Conservation (phyloP, 768 basidiomycete genomes). For the Serpula lacrymans region DNA sequence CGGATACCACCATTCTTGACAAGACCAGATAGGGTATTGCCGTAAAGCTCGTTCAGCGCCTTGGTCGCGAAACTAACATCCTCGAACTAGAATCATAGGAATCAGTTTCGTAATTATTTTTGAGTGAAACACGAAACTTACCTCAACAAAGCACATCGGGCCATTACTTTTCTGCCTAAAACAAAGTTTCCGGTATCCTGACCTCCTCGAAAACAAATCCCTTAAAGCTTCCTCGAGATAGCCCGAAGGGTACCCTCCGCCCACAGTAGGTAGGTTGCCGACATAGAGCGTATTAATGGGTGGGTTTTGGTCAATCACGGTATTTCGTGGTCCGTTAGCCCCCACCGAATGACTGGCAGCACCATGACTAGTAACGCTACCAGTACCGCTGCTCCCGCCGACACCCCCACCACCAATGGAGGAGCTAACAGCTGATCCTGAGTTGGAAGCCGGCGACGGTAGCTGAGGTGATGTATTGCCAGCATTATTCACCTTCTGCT, state of each 20-base stretch:
- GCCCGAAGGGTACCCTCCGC: slow-evolving; percentile 69
- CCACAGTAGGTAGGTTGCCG: slow-evolving; percentile 89
- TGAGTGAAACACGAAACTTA: slow-evolving; percentile 26
- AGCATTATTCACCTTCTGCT: slow-evolving; percentile 28
- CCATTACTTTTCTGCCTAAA: slow-evolving; percentile 97
- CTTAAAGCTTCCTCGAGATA: slow-evolving; percentile 86
- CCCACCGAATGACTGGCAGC: too few relatives aligned
- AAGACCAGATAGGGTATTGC: slow-evolving; percentile 84
- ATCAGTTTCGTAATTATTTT: neutral
- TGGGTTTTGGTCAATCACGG: slow-evolving; percentile 84
- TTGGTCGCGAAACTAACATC: slow-evolving; percentile 81
- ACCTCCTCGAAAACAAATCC: slow-evolving; percentile 72
- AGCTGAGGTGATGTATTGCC: slow-evolving; percentile 69
- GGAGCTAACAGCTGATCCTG: slow-evolving; percentile 45
- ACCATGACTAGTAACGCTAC: slow-evolving; percentile 29
- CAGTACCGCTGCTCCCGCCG: slow-evolving; percentile 22
- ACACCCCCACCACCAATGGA: slow-evolving; percentile 15
- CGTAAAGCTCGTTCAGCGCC: slow-evolving; percentile 88
- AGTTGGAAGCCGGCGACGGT: slow-evolving; percentile 71
- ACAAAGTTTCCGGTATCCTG: slow-evolving; percentile 88
- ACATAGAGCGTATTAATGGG: slow-evolving; percentile 99
- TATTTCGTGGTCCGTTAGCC: slow-evolving; percentile 31
- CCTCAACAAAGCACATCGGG: slow-evolving; percentile 99
- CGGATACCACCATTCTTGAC: slow-evolving; percentile 97
- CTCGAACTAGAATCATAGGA: slow-evolving; percentile 62